phyloP scores from a whole-genome alignment of 2,329 filamentous ascomycete species.

The Cordyceps fumosorosea region DNA sequence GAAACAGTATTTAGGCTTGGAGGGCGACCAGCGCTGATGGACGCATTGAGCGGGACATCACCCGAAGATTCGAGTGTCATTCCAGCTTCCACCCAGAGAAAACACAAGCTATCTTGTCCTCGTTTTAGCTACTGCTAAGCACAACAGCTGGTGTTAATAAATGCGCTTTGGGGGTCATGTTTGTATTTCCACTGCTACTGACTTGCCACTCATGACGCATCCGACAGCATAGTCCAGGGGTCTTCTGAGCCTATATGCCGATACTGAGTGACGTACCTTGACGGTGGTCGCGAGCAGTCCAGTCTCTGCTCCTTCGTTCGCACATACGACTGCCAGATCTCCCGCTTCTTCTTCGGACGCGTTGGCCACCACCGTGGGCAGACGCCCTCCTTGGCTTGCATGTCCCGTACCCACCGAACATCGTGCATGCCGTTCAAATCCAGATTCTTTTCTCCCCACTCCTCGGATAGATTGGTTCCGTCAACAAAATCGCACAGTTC shows the following conservation, averaged over 20 bases:
- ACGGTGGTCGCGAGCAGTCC: background rate
- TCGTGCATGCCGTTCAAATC: background rate
- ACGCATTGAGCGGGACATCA: background rate
- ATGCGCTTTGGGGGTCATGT: background rate
- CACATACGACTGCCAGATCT: background rate
- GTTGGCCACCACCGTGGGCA: background rate
- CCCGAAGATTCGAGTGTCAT: background rate
- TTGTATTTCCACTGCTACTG: background rate
- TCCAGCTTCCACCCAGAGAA: background rate
- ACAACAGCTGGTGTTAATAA: background rate
- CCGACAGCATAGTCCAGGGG: background rate
- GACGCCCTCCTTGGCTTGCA: background rate
- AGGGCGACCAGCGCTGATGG: background rate
- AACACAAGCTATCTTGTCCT: background rate
- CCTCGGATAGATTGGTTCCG: background rate
- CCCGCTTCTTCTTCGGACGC: background rate
- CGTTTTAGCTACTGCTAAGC: background rate
- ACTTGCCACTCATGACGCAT: background rate
- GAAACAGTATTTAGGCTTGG: background rate
- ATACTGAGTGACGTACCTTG: background rate
- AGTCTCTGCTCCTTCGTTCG: background rate
- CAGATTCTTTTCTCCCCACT: background rate
- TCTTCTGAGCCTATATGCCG: conserved; percentile 1
- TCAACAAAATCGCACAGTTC: background rate
- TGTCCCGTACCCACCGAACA: background rate